A percentile compares a stretch with the other conserved stretches of the same genome.
Evolutionary conservation across 2,329 filamentous ascomycete genomes (phyloP).

Genomic region (Sporothrix globosa): DNA sequence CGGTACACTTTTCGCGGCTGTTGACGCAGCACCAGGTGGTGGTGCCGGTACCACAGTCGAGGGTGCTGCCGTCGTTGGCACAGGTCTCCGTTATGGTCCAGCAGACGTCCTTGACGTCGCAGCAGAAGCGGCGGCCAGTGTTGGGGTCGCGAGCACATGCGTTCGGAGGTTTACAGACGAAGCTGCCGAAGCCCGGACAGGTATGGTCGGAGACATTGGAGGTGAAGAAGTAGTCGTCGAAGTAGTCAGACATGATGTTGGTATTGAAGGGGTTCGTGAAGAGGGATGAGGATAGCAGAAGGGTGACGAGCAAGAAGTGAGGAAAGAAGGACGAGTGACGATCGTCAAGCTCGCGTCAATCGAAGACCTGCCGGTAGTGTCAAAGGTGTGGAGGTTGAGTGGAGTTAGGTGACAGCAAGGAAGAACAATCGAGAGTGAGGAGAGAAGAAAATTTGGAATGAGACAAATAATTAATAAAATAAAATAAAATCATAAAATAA

Average conservation of each 20-base stretch:
- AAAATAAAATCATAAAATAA: background rate
- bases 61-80: conserved; percentile 34
- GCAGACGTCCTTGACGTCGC: conserved; percentile 33
- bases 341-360: background rate
- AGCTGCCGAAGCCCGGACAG: conserved; percentile 32
- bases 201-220: conserved; percentile 32
- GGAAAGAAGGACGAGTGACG: conserved; percentile 1
- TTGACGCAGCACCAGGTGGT: conserved; percentile 36
- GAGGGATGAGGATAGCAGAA: background rate
- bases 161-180: conserved; percentile 33
- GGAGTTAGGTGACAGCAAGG: background rate
- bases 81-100: conserved; percentile 33
- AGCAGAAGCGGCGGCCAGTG: conserved; percentile 36
- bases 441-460: background rate
- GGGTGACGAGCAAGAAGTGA: background rate
- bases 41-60: conserved; percentile 33
- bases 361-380: background rate
- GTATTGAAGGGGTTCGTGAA: background rate
- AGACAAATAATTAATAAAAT: too few species aligned
- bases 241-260: conserved; percentile 31
- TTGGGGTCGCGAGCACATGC: conserved; percentile 37
- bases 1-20: conserved; percentile 33
- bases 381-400: background rate
- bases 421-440: background rate
- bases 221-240: conserved; percentile 36